A percentile compares a stretch with the other conserved stretches of the same genome.
These are phyloP conservation scores for Venturia asperata DNA, from an alignment of 2,329 filamentous ascomycete species.

Conservation along the genomic window DNA sequence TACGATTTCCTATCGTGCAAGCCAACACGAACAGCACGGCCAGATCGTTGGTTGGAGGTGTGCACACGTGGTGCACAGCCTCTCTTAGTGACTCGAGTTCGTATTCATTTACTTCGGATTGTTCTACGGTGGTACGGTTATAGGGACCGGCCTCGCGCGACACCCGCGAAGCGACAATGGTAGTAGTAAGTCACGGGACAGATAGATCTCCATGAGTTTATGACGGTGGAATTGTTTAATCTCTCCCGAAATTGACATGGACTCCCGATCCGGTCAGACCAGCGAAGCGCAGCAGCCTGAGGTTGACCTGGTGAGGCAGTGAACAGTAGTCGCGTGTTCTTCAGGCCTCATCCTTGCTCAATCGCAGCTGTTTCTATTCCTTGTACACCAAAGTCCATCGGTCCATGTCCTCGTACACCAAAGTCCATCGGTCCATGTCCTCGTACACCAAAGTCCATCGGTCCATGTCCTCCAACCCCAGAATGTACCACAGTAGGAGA, in stretches of 20 bases:
- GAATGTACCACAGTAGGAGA: neutral
- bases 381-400: too few species aligned
- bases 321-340: neutral
- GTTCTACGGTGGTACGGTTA: too few species aligned
- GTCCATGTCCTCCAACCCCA: neutral
- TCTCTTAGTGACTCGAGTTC: neutral
- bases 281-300: too few species aligned
- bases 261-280: neutral
- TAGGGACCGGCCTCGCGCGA: too few species aligned
- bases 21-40: slow-evolving; percentile 2
- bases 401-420: too few species aligned
- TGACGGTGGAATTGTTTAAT: neutral
- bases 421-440: too few species aligned
- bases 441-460: too few species aligned
- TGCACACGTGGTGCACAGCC: neutral
- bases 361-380: neutral
- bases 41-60: neutral
- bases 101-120: neutral
- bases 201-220: too few species aligned
- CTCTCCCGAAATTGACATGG: neutral
- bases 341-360: neutral
- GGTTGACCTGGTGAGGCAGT: too few species aligned
- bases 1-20: neutral
- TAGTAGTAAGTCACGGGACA: too few species aligned
- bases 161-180: too few species aligned